Conservation (phyloP, 2,329 filamentous ascomycete genomes). For the Gremmenia infestans region DNA sequence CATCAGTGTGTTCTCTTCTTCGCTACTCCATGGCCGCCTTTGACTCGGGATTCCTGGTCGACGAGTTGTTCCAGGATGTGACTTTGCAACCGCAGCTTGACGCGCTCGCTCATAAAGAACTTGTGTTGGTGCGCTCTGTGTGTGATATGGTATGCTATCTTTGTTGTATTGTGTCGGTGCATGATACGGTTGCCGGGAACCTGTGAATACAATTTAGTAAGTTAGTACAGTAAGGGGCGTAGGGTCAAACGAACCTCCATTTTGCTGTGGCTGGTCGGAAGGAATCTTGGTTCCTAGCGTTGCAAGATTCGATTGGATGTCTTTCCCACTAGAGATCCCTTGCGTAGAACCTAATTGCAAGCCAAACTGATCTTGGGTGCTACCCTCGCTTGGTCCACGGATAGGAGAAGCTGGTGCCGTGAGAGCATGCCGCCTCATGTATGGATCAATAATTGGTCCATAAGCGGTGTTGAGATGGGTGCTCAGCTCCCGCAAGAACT, state of each 20-base stretch:
- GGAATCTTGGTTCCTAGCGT: too few relatives aligned
- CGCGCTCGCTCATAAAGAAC: constrained; percentile 53
- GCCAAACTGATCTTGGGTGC: neutral
- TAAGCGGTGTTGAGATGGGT: constrained; percentile 54
- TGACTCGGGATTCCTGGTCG: constrained; percentile 48
- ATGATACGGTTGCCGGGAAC: constrained; percentile 16
- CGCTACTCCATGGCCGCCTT: constrained; percentile 78
- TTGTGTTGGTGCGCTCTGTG: constrained; percentile 43
- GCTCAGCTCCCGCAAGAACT: constrained; percentile 55
- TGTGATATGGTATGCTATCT: constrained; percentile 23
- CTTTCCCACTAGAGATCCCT: too few relatives aligned
- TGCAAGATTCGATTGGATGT: too few relatives aligned
- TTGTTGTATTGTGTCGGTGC: constrained; percentile 15
- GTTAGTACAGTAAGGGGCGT: neutral
- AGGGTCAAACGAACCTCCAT: constrained; percentile 11
- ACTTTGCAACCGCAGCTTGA: constrained; percentile 49
- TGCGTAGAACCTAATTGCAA: neutral
- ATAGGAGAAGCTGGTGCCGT: constrained; percentile 19
- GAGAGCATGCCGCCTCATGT: constrained; percentile 34
- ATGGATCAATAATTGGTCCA: constrained; percentile 44
- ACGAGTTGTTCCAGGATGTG: constrained; percentile 44
- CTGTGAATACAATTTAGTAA: neutral
- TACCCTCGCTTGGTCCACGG: neutral
- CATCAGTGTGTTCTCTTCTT: constrained; percentile 88
- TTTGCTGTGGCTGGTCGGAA: constrained; percentile 2